Conservation (phyloP, 1,284 basidiomycete genomes). For the Ustilago lituana region DNA sequence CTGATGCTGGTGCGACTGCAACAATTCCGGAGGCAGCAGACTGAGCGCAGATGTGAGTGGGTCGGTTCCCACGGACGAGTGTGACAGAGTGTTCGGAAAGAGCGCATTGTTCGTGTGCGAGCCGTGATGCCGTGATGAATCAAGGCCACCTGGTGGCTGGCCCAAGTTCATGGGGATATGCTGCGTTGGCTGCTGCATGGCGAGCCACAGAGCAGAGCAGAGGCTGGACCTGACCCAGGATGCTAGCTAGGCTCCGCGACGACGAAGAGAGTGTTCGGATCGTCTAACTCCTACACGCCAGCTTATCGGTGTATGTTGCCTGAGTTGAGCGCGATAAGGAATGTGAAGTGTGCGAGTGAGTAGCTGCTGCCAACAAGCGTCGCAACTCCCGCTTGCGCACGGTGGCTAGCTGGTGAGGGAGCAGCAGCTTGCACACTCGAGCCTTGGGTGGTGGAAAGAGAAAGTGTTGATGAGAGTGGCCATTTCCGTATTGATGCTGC, state of each 20-base stretch:
- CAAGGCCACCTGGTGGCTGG: conserved; percentile 6
- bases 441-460: conserved; percentile 14
- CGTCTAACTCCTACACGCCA: too few relatives aligned
- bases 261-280: not conserved
- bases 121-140: conserved; percentile 15
- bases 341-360: not conserved
- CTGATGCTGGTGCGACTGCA: conserved; percentile 32
- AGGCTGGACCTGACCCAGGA: too few relatives aligned
- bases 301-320: too few relatives aligned
- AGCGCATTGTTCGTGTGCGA: conserved; percentile 12
- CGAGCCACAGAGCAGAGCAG: not conserved
- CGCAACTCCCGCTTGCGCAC: conserved; percentile 27
- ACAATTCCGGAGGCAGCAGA: conserved; percentile 28
- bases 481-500: too few relatives aligned
- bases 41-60: conserved; percentile 32
- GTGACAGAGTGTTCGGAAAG: conserved; percentile 21
- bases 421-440: conserved; percentile 23
- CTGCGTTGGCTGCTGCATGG: conserved; percentile 34
- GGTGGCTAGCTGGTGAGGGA: conserved; percentile 31
- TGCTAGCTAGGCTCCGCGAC: too few relatives aligned
- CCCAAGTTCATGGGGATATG: conserved; percentile 37
- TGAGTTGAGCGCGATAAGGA: too few relatives aligned
- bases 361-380: conserved; percentile 16
- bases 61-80: conserved; percentile 17
- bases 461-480: too few relatives aligned